Evolutionary conservation across 1,139 yeast species (phyloP), one percentile per base, ranked within the genome.

Genomic region (Diutina mesorugosa): DNA sequence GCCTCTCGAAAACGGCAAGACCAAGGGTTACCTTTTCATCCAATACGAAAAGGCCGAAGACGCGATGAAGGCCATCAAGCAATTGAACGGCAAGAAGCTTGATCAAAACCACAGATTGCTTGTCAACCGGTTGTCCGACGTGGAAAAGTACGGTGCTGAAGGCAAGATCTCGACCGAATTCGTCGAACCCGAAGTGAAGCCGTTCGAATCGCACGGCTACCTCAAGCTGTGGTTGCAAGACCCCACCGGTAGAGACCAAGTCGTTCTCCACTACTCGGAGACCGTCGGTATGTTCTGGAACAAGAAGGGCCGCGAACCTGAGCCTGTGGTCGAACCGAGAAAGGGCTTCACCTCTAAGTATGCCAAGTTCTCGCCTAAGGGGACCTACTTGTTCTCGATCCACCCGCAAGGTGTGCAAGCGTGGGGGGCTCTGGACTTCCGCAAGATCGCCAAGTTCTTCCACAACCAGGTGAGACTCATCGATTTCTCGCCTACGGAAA

Each of bases 371-470:
- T 90, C 98, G 56, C 97, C 98, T 65, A 84, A 85, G 72, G 99
- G 99, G 70, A 85, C 95, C 30, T 91, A 83, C 66, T 74, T 93
- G 63, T 84, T 89, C 65, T 86, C 97, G 1, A 80, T 90, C 67
- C 97, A 93, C 71, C 90, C 91, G 58, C 96, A 90, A 73, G 99
- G 99, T 76, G 84, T 90, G 58, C 96, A 90, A 70, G 81, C 95
- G 46, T 93, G 98, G 96, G 99, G 98, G 68, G 98, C 98, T 61
- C 81, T 81, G 56, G 79, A 82, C 54, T 90, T 90, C 69, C 81
- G 79, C 61, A 81, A 88, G 65, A 76, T 90, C 63, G 83, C 80
- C 65, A 86, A 90, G 71, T 90, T 88, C 68, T 79, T 85, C 61
- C 99, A 95, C 70, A 90, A 90, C 61, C 90, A 89, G 67, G 97